Conservation (phyloP, 345 rosid species). For the Eucalyptus sp. region DNA sequence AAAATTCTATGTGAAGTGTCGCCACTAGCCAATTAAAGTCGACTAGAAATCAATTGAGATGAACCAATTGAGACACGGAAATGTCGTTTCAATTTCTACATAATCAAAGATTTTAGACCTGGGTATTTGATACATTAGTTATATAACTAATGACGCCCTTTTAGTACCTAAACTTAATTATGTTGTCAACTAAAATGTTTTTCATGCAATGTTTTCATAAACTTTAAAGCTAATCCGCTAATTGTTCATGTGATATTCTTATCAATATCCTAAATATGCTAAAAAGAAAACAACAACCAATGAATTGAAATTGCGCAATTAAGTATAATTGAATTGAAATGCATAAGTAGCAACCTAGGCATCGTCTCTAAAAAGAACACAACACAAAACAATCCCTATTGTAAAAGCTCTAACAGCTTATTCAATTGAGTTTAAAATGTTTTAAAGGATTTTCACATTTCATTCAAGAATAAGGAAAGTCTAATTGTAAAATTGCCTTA, state of each 20-base stretch:
- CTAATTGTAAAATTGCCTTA: neutral
- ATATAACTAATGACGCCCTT: neutral
- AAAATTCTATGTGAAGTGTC: no score
- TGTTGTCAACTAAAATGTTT: neutral
- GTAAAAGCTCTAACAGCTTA: neutral
- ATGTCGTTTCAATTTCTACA: neutral
- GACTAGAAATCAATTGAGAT: no score
- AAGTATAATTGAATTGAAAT: no score
- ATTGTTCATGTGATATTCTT: neutral
- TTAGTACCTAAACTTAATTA: no score
- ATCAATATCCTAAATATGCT: neutral
- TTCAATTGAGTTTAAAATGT: neutral
- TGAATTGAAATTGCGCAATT: neutral
- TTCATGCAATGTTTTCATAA: no score
- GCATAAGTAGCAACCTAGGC: neutral
- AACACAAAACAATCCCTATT: neutral
- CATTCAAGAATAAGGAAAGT: neutral
- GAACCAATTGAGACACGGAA: no score
- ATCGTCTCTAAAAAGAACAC: neutral
- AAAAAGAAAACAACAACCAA: neutral
- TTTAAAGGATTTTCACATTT: neutral
- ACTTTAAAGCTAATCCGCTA: neutral
- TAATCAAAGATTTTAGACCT: neutral
- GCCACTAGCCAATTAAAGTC: no score
- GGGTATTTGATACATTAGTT: neutral